A percentile compares a stretch with the other conserved stretches of the same genome.
Evolutionary conservation across 257 asterid genomes (phyloP).

Genomic region (Lithospermum erythrorhizon): DNA sequence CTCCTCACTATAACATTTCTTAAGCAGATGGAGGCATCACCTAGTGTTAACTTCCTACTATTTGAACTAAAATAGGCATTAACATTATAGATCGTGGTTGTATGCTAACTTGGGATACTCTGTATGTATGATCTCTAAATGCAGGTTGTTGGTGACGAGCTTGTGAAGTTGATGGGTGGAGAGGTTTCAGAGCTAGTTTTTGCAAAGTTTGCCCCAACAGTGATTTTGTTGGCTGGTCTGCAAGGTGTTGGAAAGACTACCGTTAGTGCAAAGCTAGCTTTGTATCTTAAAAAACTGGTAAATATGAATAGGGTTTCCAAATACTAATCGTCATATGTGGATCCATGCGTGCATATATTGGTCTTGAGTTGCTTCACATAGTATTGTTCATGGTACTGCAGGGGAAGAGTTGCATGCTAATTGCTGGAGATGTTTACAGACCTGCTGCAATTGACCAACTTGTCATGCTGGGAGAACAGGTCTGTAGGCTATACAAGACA

Average conservation of each 20-base stretch:
- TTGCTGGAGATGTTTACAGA: slow-evolving; percentile 96
- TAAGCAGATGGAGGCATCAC: no score
- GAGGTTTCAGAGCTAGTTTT: slow-evolving; percentile 82
- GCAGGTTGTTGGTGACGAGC: slow-evolving; percentile 85
- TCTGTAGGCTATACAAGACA: not conserved
- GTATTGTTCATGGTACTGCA: slow-evolving; percentile 22
- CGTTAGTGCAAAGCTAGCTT: slow-evolving; percentile 91
- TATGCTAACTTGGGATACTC: not conserved
- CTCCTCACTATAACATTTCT: no score
- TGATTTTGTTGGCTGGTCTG: slow-evolving; percentile 85
- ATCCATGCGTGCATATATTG: not conserved
- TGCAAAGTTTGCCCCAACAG: slow-evolving; percentile 71
- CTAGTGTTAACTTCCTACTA: no score
- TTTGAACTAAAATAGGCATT: no score
- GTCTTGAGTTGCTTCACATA: slow-evolving; percentile 17
- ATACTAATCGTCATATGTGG: not conserved
- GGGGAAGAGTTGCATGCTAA: slow-evolving; percentile 97
- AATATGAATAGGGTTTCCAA: slow-evolving; percentile 11
- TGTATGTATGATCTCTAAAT: not conserved
- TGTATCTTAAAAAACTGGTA: slow-evolving; percentile 91
- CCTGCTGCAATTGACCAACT: slow-evolving; percentile 99
- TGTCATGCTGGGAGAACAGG: slow-evolving; percentile 69
- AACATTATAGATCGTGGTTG: not conserved
- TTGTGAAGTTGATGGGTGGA: slow-evolving; percentile 89
- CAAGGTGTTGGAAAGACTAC: slow-evolving; percentile 99